Evolutionary conservation across 306 rosid genomes (phyloP).

Genomic region (Morella rubra): DNA sequence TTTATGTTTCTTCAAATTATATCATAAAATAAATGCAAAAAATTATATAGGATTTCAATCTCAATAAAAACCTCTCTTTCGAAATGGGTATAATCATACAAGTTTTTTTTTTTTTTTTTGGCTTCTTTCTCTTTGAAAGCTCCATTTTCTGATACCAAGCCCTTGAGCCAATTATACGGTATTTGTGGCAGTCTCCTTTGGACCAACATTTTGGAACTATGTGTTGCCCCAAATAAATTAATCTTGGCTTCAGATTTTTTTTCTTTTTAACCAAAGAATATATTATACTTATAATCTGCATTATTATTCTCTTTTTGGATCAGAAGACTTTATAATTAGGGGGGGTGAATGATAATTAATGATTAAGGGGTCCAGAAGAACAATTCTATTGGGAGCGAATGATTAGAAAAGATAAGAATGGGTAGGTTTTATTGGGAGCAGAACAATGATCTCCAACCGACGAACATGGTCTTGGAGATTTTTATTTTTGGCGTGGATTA

Average conservation of each 20-base stretch:
- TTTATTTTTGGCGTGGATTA: not conserved
- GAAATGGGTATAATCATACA: too few species aligned
- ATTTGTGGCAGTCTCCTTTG: too few species aligned
- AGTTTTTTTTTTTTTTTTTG: not conserved
- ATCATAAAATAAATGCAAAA: too few species aligned
- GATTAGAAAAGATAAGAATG: not conserved
- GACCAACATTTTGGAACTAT: too few species aligned
- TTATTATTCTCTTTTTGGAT: too few species aligned
- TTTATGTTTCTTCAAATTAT: too few species aligned
- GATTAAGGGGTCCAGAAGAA: not conserved
- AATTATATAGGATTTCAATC: too few species aligned
- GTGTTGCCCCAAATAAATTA: too few species aligned
- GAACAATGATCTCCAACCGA: not conserved
- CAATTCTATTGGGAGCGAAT: not conserved
- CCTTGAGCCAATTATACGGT: not conserved
- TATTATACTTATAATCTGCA: too few species aligned
- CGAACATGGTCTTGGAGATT: not conserved
- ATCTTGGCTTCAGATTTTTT: too few species aligned
- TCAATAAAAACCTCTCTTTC: too few species aligned
- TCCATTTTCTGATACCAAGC: not conserved
- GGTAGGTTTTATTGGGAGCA: not conserved
- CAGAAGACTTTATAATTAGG: not conserved
- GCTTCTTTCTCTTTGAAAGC: not conserved
- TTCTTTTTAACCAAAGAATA: too few species aligned
- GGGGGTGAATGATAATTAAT: not conserved